Percentiles rank a stretch among this genome's conserved stretches.
Conservation (phyloP, 2,329 filamentous ascomycete species). For the Pseudofabraea citricarpa region DNA sequence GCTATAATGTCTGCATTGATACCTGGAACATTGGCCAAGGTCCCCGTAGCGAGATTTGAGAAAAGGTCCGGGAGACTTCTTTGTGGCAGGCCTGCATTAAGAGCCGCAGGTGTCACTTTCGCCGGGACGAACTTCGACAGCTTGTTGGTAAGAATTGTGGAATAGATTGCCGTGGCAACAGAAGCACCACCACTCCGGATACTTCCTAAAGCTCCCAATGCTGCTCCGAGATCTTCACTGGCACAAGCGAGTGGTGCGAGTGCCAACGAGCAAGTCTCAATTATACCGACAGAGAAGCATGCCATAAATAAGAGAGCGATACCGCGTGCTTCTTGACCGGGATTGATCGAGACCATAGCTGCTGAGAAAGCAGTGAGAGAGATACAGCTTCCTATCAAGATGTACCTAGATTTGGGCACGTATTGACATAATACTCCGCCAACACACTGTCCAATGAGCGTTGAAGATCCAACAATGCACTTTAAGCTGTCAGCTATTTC, state of each 20-base stretch:
- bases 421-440: conserved; percentile 31
- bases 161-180: conserved; percentile 31
- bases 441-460: conserved; percentile 7
- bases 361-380: conserved; percentile 29
- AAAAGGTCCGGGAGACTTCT: conserved; percentile 3
- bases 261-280: conserved; percentile 29
- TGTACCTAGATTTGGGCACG: conserved; percentile 31
- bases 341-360: conserved; percentile 19
- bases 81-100: conserved; percentile 32
- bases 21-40: conserved; percentile 2
- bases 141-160: conserved; percentile 30
- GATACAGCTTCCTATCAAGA: conserved; percentile 25
- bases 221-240: conserved; percentile 31
- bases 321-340: conserved; percentile 19
- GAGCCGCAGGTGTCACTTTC: conserved; percentile 27
- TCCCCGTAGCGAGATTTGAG: conserved; percentile 5
- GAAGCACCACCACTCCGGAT: conserved; percentile 31
- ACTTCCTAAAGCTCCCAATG: conserved; percentile 29
- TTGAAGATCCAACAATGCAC: conserved; percentile 6
- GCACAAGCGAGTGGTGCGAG: conserved; percentile 29
- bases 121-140: conserved; percentile 26
- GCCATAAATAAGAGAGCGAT: conserved; percentile 27
- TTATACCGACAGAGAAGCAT: conserved; percentile 31
- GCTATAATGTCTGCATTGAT: conserved; percentile 6
- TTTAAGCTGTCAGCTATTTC: background rate